phyloP scores from a whole-genome alignment of 345 rosid genomes.

The Citrus unshiu region DNA sequence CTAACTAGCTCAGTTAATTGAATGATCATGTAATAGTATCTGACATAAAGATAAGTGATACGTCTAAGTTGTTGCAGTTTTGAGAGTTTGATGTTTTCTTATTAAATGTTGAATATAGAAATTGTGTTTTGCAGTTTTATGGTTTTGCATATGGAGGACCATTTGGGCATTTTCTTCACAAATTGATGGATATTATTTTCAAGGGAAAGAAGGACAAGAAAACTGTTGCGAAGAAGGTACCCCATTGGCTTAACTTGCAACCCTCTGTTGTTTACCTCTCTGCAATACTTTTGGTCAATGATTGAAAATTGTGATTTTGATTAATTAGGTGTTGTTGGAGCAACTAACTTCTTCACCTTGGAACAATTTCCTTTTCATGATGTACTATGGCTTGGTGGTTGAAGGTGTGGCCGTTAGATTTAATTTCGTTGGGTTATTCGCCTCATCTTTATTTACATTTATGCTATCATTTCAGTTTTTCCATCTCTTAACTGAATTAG shows the following conservation, averaged over 20 bases:
- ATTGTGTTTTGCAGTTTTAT: constrained; percentile 51
- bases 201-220: constrained; percentile 63
- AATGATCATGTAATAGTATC: background rate
- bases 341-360: constrained; percentile 83
- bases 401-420: constrained; percentile 50
- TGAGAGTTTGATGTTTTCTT: background rate
- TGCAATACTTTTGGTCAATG: background rate
- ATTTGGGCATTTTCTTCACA: constrained; percentile 86
- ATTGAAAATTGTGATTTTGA: background rate
- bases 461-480: background rate
- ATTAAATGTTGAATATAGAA: background rate
- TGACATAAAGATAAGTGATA: background rate
- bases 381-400: constrained; percentile 81
- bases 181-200: constrained; percentile 74
- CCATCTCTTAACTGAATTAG: background rate
- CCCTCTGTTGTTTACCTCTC: background rate
- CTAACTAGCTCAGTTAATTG: background rate
- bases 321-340: constrained; percentile 72
- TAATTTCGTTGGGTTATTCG: background rate
- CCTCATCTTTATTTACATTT: background rate
- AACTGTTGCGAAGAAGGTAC: constrained; percentile 85
- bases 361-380: constrained; percentile 85
- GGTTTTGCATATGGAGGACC: constrained; percentile 92
- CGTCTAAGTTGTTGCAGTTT: background rate
- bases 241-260: background rate